Evolutionary conservation across 306 rosid genomes (phyloP), one percentile per base, ranked within the genome.

Genomic region (Myrica gale): DNA sequence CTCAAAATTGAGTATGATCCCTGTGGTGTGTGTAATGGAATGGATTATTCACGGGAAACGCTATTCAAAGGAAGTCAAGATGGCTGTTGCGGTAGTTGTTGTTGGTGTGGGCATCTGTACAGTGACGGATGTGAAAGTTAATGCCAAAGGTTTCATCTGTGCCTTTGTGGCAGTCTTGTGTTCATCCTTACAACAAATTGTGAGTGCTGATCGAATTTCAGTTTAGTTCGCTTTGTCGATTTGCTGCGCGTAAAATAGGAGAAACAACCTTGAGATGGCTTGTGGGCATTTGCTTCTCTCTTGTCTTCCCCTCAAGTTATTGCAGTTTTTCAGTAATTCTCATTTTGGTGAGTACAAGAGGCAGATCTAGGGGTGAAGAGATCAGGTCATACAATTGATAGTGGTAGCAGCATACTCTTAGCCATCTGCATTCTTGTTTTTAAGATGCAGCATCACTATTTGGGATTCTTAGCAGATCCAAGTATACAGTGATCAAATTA

Each of bases 1-100:
- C 71, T 87, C 88, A 3, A 87, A 84, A 69, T 69, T 87, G 69
- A 87, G 90, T 83, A 82, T 87, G 88, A 84, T 87, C 71, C 90
- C 88, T 0, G 90, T 87, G 68, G 90, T 87, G 15, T 87, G 88
- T 69, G 74, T 87, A 26, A 72, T 87, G 87, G 90, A 87, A 48
- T 84, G 88, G 88, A 87, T 87, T 69, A 76, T 87, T 45, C 88
- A 87, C 73, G 83, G 83, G 32, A 87, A 87, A 66, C 83, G 82
- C 8, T 87, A 71, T 63, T 82, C 90, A 68, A 82, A 74, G 69
- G 87, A 87, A 82, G 90, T 87, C 52, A 87, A 87, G 78, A 77
- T 84, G 71, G 86, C 90, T 1, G 90, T 82, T 42, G 42, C 71
- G 0, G 85, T 84, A 43, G 90, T 87, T 70, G 88, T 87, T 68